Conservation (phyloP, 257 asterid species). For the Forsythia suspensa region DNA sequence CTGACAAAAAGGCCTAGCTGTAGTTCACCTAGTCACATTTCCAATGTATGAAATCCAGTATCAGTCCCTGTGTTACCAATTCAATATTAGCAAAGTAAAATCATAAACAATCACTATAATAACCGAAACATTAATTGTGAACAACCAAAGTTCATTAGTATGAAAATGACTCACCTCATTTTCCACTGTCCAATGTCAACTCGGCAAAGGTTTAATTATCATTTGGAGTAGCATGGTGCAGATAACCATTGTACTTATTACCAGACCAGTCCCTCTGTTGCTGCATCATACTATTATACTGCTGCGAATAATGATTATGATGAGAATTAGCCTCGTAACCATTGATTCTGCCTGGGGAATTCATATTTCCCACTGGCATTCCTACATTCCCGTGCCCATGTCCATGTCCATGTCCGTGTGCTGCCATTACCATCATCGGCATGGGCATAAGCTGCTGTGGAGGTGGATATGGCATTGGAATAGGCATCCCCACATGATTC, state of each 20-base stretch:
- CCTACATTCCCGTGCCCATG: constrained; percentile 26
- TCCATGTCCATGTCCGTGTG: constrained; percentile 51
- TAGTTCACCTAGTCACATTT: constrained; percentile 41
- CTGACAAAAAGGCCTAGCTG: constrained; percentile 28
- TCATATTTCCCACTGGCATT: constrained; percentile 15
- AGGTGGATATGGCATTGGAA: constrained; percentile 53
- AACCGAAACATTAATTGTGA: constrained; percentile 12
- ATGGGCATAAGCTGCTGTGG: constrained; percentile 56
- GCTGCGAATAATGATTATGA: constrained; percentile 53
- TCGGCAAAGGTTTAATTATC: constrained; percentile 41
- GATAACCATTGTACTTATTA: constrained; percentile 50
- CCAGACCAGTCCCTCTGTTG: constrained; percentile 83
- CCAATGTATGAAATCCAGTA: constrained; percentile 30
- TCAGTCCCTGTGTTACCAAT: constrained; percentile 36
- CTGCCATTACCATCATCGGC: constrained; percentile 54
- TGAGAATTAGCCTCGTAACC: constrained; percentile 44
- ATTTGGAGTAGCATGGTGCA: constrained; percentile 50
- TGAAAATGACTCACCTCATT: constrained; percentile 39
- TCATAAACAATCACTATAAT: constrained; percentile 18
- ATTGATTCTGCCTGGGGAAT: constrained; percentile 12
- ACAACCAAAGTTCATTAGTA: constrained; percentile 6
- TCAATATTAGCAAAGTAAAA: constrained; percentile 25
- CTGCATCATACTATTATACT: constrained; percentile 56
- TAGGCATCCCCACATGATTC: constrained; percentile 39
- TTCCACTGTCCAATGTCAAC: constrained; percentile 14